phyloP scores from a whole-genome alignment of 164 flowering plant species.

The Taxillus chinensis region DNA sequence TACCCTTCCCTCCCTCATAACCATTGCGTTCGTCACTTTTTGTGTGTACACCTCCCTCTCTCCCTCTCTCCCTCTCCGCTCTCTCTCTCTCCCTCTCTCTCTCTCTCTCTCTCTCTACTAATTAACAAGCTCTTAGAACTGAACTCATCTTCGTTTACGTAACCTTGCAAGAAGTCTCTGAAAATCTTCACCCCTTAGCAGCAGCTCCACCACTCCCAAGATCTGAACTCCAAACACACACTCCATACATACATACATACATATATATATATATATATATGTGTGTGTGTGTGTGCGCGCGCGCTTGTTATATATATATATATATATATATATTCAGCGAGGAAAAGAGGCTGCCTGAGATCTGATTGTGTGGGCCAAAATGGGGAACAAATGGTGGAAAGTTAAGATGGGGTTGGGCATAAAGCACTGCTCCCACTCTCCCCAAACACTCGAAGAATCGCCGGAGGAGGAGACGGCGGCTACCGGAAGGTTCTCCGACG shows the following conservation, averaged over 20 bases:
- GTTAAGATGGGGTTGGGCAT: conserved; percentile 59
- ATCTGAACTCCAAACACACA: too few relatives aligned
- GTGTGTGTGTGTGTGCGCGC: too few relatives aligned
- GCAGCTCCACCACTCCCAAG: too few relatives aligned
- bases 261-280: too few relatives aligned
- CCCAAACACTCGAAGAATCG: conserved; percentile 30
- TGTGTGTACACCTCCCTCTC: too few relatives aligned
- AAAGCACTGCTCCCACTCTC: conserved; percentile 46
- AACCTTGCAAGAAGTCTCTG: not conserved
- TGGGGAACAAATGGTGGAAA: conserved; percentile 85
- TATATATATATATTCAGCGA: too few relatives aligned
- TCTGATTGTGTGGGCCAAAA: conserved; percentile 12
- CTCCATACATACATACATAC: too few relatives aligned
- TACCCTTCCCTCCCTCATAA: too few relatives aligned
- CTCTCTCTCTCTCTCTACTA: not conserved
- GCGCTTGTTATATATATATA: too few relatives aligned
- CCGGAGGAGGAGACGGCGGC: conserved; percentile 8
- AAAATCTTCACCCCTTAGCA: too few relatives aligned
- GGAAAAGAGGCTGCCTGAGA: not conserved
- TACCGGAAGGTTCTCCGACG: conserved; percentile 34
- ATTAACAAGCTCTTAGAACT: not conserved
- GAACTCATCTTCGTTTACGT: too few relatives aligned
- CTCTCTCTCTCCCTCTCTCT: not conserved
- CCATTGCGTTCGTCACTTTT: too few relatives aligned
- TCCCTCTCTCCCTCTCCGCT: not conserved